phyloP scores from a whole-genome alignment of 2,329 filamentous ascomycete genomes.

The Exophiala sideris region DNA sequence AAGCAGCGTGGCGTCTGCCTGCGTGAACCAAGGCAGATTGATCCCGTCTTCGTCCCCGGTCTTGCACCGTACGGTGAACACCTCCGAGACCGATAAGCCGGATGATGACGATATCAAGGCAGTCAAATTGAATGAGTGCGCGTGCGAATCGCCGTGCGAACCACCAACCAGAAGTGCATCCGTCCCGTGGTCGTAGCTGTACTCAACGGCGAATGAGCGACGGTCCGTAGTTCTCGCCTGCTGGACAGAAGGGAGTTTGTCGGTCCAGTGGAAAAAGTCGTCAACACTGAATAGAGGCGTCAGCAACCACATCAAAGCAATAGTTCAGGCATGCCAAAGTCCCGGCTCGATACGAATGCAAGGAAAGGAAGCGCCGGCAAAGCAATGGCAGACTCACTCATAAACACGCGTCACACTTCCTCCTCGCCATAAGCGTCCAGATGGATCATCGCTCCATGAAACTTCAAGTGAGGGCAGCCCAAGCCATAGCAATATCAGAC shows the following conservation, averaged over 20 bases:
- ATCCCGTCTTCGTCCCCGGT: constrained; percentile 12
- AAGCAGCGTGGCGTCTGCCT: constrained; percentile 12
- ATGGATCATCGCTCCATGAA: constrained; percentile 2
- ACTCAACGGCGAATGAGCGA: constrained; percentile 9
- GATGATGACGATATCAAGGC: neutral
- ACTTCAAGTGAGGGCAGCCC: neutral
- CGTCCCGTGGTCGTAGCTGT: constrained; percentile 1
- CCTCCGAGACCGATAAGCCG: neutral
- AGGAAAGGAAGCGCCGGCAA: neutral
- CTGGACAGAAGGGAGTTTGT: constrained; percentile 1
- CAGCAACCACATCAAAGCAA: neutral
- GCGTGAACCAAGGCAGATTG: constrained; percentile 13
- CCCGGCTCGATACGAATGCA: neutral
- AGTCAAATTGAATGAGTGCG: neutral
- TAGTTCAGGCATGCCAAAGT: neutral
- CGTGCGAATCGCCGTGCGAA: neutral
- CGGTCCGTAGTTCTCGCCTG: neutral
- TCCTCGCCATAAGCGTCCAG: neutral
- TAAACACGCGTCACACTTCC: constrained; percentile 2
- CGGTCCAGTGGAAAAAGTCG: constrained; percentile 8
- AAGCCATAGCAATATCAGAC: constrained; percentile 2
- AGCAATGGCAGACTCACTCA: constrained; percentile 3
- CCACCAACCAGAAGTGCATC: neutral
- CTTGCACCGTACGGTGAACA: constrained; percentile 6
- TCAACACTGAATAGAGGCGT: neutral